Evolutionary conservation across 2,329 filamentous ascomycete species (phyloP).

Genomic region (Emergomyces orientalis): DNA sequence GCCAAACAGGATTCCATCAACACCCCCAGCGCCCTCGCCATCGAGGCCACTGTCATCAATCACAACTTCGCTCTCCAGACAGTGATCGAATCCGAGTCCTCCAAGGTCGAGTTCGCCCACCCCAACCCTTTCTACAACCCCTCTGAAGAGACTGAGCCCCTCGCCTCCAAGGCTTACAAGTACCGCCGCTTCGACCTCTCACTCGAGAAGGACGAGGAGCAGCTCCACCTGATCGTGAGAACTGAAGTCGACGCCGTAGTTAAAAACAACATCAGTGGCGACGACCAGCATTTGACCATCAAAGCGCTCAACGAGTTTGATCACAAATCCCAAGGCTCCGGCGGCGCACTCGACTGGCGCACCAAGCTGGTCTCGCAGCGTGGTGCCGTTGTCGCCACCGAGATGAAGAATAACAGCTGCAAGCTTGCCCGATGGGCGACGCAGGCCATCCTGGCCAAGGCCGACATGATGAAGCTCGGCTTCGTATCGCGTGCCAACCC

Average conservation of each 20-base stretch:
- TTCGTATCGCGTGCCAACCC: slow-evolving; percentile 94
- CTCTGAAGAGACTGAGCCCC: slow-evolving; percentile 81
- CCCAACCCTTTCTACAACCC: slow-evolving; percentile 97
- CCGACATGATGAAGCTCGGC: slow-evolving; percentile 98
- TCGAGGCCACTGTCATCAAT: slow-evolving; percentile 99
- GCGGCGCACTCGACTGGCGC: slow-evolving; percentile 93
- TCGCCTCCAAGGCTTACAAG: slow-evolving; percentile 95
- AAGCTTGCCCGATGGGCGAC: slow-evolving; percentile 97
- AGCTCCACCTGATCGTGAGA: slow-evolving; percentile 83
- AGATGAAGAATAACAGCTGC: slow-evolving; percentile 99
- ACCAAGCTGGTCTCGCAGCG: slow-evolving; percentile 88
- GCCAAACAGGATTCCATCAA: slow-evolving; percentile 84
- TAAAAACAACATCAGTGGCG: slow-evolving; percentile 85
- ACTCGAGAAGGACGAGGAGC: slow-evolving; percentile 81
- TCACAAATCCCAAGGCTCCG: slow-evolving; percentile 90
- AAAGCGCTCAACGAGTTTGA: slow-evolving; percentile 99
- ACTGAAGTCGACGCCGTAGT: slow-evolving; percentile 92
- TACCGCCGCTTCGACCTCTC: slow-evolving; percentile 96
- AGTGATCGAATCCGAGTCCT: slow-evolving; percentile 67
- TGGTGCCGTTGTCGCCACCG: slow-evolving; percentile 92
- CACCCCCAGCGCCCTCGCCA: slow-evolving; percentile 81
- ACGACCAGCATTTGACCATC: slow-evolving; percentile 84
- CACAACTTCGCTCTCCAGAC: slow-evolving; percentile 98
- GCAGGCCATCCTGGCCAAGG: slow-evolving; percentile 90
- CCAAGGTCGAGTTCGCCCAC: slow-evolving; percentile 75